Evolutionary conservation across 2,329 filamentous ascomycete genomes (phyloP).

Genomic region (Nemania sp.): DNA sequence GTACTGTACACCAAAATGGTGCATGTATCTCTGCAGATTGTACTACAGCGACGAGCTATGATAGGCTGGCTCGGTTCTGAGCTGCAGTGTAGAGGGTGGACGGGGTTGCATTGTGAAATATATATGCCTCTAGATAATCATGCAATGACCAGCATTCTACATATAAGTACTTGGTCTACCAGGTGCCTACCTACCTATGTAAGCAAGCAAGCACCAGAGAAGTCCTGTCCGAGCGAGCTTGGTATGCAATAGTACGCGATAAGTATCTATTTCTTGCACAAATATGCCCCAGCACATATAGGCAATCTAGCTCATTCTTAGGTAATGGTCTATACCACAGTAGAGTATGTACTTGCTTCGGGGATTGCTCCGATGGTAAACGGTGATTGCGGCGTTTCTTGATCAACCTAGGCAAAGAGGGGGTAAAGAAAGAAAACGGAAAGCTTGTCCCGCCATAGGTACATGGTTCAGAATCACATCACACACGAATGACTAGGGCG

Average conservation of each 20-base stretch:
- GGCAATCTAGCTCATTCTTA: too few species aligned
- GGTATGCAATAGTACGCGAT: constrained; percentile 5
- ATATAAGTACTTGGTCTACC: background rate
- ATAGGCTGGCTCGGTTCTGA: constrained; percentile 12
- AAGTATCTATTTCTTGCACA: constrained; percentile 1
- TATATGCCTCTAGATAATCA: constrained; percentile 3
- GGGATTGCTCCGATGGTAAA: background rate
- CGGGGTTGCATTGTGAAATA: constrained; percentile 16
- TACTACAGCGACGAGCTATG: background rate
- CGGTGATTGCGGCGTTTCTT: background rate
- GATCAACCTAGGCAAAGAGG: constrained; percentile 1
- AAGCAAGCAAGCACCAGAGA: constrained; percentile 14
- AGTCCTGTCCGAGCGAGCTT: constrained; percentile 7
- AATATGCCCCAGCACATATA: too few species aligned
- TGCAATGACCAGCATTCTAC: constrained; percentile 13
- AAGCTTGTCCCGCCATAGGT: constrained; percentile 2
- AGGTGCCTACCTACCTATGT: too few species aligned
- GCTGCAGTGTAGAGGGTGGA: constrained; percentile 4
- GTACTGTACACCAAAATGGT: constrained; percentile 1
- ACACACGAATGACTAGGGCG: too few species aligned
- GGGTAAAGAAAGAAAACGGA: background rate
- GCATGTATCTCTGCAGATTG: constrained; percentile 2
- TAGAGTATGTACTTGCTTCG: background rate
- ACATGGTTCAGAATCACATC: background rate
- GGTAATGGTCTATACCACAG: too few species aligned